Evolutionary conservation across 1,139 yeast genomes (phyloP).

Genomic region (Yamadazyma epiphylla): DNA sequence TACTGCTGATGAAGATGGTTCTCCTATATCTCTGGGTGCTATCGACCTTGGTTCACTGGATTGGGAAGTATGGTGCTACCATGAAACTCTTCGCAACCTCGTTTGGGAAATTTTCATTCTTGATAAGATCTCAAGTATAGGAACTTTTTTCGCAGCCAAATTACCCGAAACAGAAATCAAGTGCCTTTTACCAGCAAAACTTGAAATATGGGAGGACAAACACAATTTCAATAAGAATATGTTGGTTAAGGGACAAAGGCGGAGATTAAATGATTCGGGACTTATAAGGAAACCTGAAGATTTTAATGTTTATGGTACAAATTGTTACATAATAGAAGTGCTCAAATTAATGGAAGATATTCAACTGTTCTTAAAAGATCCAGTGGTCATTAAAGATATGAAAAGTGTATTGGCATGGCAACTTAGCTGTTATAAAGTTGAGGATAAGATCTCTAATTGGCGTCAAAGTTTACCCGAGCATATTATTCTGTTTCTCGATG

Average conservation of each 20-base stretch:
- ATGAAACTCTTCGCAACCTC: conserved; percentile 18
- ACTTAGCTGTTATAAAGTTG: conserved; percentile 13
- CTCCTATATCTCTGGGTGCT: conserved; percentile 1
- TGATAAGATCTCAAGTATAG: conserved; percentile 16
- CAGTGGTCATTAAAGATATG: conserved; percentile 13
- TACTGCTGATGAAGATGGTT: conserved; percentile 1
- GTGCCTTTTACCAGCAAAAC: conserved; percentile 9
- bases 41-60: conserved; percentile 8
- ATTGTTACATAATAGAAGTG: conserved; percentile 12
- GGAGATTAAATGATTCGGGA: conserved; percentile 2
- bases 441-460: conserved; percentile 11
- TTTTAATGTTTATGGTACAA: conserved; percentile 9
- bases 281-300: conserved; percentile 1
- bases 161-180: conserved; percentile 8
- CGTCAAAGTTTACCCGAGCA: conserved; percentile 7
- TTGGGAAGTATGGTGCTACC: conserved; percentile 18
- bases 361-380: conserved; percentile 10
- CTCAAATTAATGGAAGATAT: conserved; percentile 13
- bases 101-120: conserved; percentile 25
- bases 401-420: conserved; percentile 15
- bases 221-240: conserved; percentile 6
- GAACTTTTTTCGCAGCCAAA: conserved; percentile 10
- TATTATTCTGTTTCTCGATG: conserved; percentile 8
- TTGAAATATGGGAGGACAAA: conserved; percentile 8
- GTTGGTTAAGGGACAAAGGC: conserved; percentile 9